These are phyloP conservation scores for Berkeleyomyces basicola DNA, from an alignment of 2,329 filamentous ascomycete species.

Conservation along the genomic window DNA sequence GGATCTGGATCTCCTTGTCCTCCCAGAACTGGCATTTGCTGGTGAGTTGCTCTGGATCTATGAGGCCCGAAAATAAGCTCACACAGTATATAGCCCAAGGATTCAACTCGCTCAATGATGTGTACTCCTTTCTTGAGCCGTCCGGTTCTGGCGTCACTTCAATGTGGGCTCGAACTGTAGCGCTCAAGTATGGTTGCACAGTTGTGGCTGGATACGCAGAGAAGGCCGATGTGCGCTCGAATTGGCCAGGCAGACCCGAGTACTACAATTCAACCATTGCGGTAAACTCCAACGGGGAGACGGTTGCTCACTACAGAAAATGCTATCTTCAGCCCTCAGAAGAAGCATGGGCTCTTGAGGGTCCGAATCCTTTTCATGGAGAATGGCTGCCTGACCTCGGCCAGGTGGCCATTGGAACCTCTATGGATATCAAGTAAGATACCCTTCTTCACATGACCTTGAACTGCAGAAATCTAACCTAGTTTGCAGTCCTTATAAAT, in stretches of 20 bases:
- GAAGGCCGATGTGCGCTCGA: slow-evolving; percentile 20
- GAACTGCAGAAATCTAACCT: too few relatives aligned
- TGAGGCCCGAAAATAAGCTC: too few relatives aligned
- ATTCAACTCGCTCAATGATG: slow-evolving; percentile 45
- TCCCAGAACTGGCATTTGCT: slow-evolving; percentile 50
- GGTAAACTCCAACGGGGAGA: slow-evolving; percentile 34
- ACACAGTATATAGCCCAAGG: slow-evolving; percentile 40
- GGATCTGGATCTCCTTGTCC: slow-evolving; percentile 42
- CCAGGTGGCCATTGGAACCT: slow-evolving; percentile 37
- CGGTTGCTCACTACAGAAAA: slow-evolving; percentile 36
- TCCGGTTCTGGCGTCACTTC: slow-evolving; percentile 43
- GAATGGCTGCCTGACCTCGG: slow-evolving; percentile 28
- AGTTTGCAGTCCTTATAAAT: slow-evolving; percentile 9
- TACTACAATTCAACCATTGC: slow-evolving; percentile 31
- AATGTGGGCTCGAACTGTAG: slow-evolving; percentile 46
- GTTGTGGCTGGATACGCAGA: slow-evolving; percentile 55
- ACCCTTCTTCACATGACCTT: too few relatives aligned
- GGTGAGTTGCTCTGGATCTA: too few relatives aligned
- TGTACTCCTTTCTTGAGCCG: slow-evolving; percentile 46
- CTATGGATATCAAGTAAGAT: slow-evolving; percentile 37
- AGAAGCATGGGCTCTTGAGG: slow-evolving; percentile 45
- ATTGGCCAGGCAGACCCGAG: slow-evolving; percentile 17
- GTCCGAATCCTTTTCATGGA: slow-evolving; percentile 29
- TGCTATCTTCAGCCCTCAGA: slow-evolving; percentile 41
- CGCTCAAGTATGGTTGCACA: slow-evolving; percentile 41